Evolutionary conservation across 139 green algal genomes (phyloP).

Genomic region (Dunaliella primolecta): DNA sequence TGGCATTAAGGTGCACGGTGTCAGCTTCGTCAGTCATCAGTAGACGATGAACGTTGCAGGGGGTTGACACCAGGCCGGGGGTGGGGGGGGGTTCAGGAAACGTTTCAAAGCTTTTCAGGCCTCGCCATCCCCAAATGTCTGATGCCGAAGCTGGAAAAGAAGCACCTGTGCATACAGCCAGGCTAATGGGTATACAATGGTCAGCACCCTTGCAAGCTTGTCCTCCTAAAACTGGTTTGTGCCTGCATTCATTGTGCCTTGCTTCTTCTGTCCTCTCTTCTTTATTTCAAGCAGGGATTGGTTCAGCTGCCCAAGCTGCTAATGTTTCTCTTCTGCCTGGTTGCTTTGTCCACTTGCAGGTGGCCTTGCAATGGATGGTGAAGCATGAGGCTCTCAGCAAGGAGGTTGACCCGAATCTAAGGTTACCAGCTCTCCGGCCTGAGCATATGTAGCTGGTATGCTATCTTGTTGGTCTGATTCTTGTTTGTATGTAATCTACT

Average conservation of each 20-base stretch:
- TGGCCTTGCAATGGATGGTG: conserved; percentile 46
- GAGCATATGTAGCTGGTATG: neutral
- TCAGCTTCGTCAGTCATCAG: no score
- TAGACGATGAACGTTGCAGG: no score
- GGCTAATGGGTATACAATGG: neutral
- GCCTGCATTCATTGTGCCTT: neutral
- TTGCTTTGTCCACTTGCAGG: conserved; percentile 52
- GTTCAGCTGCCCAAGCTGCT: neutral
- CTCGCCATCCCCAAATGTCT: no score
- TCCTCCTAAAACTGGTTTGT: neutral
- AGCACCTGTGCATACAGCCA: no score
- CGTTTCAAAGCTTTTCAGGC: no score
- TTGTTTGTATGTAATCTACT: neutral
- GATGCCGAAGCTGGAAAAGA: no score
- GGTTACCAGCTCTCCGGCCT: neutral
- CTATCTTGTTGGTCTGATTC: neutral
- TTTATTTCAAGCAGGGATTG: neutral
- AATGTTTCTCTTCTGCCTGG: neutral
- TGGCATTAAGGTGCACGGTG: no score
- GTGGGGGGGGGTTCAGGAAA: no score
- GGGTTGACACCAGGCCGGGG: no score
- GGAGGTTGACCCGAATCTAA: neutral
- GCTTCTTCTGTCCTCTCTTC: neutral
- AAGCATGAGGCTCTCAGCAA: conserved; percentile 19
- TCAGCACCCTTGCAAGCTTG: neutral